Conservation (phyloP, 495 filamentous ascomycete species). For the Podospora pseudopauciseta region DNA sequence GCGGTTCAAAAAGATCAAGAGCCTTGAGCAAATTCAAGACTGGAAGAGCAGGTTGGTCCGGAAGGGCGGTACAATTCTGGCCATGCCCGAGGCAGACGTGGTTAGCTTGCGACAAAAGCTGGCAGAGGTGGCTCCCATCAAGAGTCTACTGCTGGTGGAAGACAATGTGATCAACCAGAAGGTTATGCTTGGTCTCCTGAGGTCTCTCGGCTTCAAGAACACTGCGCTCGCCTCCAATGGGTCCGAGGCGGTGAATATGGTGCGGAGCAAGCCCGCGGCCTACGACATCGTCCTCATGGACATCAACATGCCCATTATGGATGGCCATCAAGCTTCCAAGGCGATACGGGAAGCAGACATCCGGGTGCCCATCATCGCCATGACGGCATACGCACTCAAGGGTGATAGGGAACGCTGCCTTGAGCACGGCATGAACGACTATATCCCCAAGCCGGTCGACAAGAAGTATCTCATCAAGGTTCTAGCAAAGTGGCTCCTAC, state of each 20-base stretch:
- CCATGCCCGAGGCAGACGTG: slow-evolving; percentile 20
- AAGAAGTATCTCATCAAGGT: slow-evolving; percentile 36
- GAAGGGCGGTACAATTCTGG: slow-evolving; percentile 11
- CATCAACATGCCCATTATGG: slow-evolving; percentile 50
- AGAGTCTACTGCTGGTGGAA: slow-evolving; percentile 54
- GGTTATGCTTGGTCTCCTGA: slow-evolving; percentile 57
- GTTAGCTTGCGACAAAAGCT: slow-evolving; percentile 19
- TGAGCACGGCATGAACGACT: slow-evolving; percentile 60
- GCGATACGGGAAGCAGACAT: slow-evolving; percentile 38
- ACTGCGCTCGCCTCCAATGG: slow-evolving; percentile 56
- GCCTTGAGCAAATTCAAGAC: slow-evolving; percentile 28
- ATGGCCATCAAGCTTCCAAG: slow-evolving; percentile 40
- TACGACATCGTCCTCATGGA: slow-evolving; percentile 58
- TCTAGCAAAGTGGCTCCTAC: slow-evolving; percentile 44
- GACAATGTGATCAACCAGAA: slow-evolving; percentile 63
- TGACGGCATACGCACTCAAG: slow-evolving; percentile 62
- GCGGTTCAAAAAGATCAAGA: slow-evolving; percentile 46
- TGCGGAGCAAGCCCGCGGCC: slow-evolving; percentile 46
- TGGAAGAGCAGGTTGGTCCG: slow-evolving; percentile 19
- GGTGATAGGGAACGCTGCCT: slow-evolving; percentile 57
- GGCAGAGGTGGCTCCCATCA: slow-evolving; percentile 29
- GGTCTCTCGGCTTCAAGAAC: slow-evolving; percentile 50
- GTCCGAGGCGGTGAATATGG: slow-evolving; percentile 51
- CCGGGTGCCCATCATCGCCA: slow-evolving; percentile 57
- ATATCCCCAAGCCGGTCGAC: slow-evolving; percentile 59